These are phyloP conservation scores for Apiotrichum mycotoxinovorans DNA, from an alignment of 1,284 basidiomycete species.

Conservation along the genomic window DNA sequence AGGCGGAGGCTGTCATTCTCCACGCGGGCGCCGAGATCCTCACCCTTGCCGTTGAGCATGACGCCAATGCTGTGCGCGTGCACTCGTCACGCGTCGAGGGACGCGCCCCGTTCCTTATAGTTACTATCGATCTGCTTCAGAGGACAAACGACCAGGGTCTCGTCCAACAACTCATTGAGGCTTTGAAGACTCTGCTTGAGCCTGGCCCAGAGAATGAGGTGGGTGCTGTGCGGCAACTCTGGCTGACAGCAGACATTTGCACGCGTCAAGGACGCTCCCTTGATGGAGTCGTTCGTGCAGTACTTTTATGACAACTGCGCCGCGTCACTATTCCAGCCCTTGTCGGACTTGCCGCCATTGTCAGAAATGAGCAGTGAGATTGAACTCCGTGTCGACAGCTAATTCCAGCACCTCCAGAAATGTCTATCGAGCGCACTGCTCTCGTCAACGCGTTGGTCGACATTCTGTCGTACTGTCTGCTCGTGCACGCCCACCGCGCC, in stretches of 20 bases:
- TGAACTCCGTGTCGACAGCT: neutral
- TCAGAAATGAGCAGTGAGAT: conserved; percentile 54
- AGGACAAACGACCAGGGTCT: conserved; percentile 77
- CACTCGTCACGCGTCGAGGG: conserved; percentile 76
- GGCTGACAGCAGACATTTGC: conserved; percentile 9
- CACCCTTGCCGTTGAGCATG: conserved; percentile 83
- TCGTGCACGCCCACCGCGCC: conserved; percentile 83
- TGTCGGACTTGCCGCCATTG: conserved; percentile 66
- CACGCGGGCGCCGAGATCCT: conserved; percentile 85
- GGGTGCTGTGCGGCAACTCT: conserved; percentile 15
- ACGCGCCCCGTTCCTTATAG: conserved; percentile 61
- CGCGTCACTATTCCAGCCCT: conserved; percentile 70
- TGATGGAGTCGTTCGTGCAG: conserved; percentile 80
- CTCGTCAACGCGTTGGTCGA: conserved; percentile 82
- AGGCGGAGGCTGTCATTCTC: conserved; percentile 58
- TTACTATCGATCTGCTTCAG: conserved; percentile 73
- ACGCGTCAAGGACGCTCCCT: conserved; percentile 11
- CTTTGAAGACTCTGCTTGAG: conserved; percentile 80
- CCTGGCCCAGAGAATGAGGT: conserved; percentile 52
- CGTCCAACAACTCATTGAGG: conserved; percentile 86
- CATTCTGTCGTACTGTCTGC: conserved; percentile 79
- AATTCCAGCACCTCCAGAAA: neutral
- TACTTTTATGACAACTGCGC: conserved; percentile 83
- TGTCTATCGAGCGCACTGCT: conserved; percentile 52
- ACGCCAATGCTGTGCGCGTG: conserved; percentile 76